A percentile compares a stretch with the other conserved stretches of the same genome.
Conservation (phyloP, 345 rosid genomes). For the Trapa bicornis region DNA sequence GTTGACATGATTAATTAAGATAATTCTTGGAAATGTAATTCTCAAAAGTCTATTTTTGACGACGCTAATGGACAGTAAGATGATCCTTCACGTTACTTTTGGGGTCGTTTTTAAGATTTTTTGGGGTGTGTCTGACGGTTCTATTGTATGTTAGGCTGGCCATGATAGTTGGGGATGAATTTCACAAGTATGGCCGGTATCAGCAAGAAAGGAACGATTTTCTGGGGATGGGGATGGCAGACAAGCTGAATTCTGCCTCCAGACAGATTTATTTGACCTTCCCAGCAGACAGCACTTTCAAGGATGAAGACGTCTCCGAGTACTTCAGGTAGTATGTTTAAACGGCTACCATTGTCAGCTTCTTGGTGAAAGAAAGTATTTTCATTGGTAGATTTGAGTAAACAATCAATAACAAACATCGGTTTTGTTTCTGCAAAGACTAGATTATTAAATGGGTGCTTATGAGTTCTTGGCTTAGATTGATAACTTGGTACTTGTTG, state of each 20-base stretch:
- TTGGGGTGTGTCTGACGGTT: background rate
- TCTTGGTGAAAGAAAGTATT: no score
- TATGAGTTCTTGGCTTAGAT: background rate
- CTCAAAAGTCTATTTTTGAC: background rate
- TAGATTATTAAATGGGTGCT: background rate
- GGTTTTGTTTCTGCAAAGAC: background rate
- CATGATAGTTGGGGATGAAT: slow-evolving; percentile 43
- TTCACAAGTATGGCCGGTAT: slow-evolving; percentile 44
- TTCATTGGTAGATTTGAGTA: background rate
- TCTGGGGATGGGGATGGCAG: slow-evolving; percentile 51
- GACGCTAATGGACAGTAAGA: background rate
- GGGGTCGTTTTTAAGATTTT: background rate
- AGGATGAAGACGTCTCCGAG: slow-evolving; percentile 86
- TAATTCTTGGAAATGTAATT: background rate
- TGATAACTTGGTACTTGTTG: slow-evolving; percentile 3
- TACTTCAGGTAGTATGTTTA: slow-evolving; percentile 54
- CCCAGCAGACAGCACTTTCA: slow-evolving; percentile 93
- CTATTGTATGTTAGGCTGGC: slow-evolving; percentile 37
- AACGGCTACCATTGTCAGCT: background rate
- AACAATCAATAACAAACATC: background rate
- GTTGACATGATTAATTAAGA: no score
- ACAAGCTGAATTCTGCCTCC: slow-evolving; percentile 61
- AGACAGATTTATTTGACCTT: slow-evolving; percentile 94
- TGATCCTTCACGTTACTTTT: background rate
- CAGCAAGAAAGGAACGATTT: slow-evolving; percentile 49